Base-by-base conservation (phyloP, 352 stramenopile species). In the Phytophthora kernoviae region DNA sequence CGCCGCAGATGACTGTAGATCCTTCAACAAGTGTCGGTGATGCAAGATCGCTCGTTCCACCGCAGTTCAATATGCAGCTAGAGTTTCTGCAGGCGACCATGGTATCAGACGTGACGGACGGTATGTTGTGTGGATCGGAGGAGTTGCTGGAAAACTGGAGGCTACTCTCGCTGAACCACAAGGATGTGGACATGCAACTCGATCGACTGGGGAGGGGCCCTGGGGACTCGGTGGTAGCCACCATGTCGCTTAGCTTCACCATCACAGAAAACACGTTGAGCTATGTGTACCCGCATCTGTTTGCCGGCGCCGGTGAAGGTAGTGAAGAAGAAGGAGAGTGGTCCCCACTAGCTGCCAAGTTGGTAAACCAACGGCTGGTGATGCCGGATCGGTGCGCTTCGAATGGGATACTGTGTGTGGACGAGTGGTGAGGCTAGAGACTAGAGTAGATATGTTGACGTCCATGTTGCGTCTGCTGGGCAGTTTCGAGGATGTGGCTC, bases 41-140 rank as follows among this genome's bases (percentile, higher is more conserved):
- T 17, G 12, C 12, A 18, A 14, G 37, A 43, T 21, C 6, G 4
- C 14, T 20, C n/a, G 9, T 15, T 3, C n/a, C 48, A 22, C 42
- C 44, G 17, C 11, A 59, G 41, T 46, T 32, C 8, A 41, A 65
- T 33, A 24, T 15, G 1, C 58, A 66, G 20, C 41, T 66, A 11
- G 58, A 66, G 14, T 66, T 61, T n/a, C 17, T 66, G 1, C 34
- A 54, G 6, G 8, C 21, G 18, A 50, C 42, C 2, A 66, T 68
- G 59, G 17, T 24, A 12, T 18, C 39, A 2, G 52, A 62, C 24
- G 57, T 65, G 22, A 54, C 48, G 8, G 53, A 63, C 53, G 54
- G 60, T 1, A n/a, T 22, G 6, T 24, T 54, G 10, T 62, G 46
- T 7, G 59, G 59, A 5, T 39, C 20, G 0, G 59, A 50, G 5